These are phyloP conservation scores for Echinosophora koreensis DNA, from an alignment of 306 rosid genomes.

Conservation along the genomic window DNA sequence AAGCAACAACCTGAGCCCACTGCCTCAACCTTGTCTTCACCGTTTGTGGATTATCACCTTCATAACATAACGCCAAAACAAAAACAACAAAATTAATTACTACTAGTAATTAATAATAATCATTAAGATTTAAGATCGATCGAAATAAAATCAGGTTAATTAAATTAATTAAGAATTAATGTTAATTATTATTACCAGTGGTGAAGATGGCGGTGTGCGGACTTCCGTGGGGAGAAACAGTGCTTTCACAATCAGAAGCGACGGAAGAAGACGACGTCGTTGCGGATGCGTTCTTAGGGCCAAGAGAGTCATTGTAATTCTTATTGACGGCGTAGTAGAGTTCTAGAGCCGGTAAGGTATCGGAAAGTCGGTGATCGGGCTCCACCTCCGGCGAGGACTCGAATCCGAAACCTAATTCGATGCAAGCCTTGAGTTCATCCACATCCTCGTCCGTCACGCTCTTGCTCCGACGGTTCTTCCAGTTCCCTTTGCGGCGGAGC, in stretches of 20 bases:
- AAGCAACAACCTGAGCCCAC: conserved; percentile 99
- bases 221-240: conserved; percentile 65
- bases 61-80: conserved; percentile 27
- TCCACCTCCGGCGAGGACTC: conserved; percentile 65
- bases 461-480: conserved; percentile 71
- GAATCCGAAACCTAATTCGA: conserved; percentile 90
- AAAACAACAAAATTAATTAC: background rate
- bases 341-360: conserved; percentile 83
- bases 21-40: conserved; percentile 85
- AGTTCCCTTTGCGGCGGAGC: conserved; percentile 80
- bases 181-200: conserved; percentile 57
- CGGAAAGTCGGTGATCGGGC: conserved; percentile 67
- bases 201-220: conserved; percentile 66
- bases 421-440: conserved; percentile 89
- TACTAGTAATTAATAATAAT: too few species aligned
- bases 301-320: conserved; percentile 58
- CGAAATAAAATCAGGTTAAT: background rate
- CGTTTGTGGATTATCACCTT: conserved; percentile 84
- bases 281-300: conserved; percentile 43
- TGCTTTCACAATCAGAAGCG: conserved; percentile 65
- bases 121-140: background rate
- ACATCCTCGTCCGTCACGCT: conserved; percentile 92
- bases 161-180: background rate
- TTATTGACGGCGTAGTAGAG: conserved; percentile 86
- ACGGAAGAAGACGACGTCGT: conserved; percentile 60